Evolutionary conservation across 2,329 filamentous ascomycete species (phyloP), one percentile per base, ranked within the genome.

Genomic region (Pseudocercospora pini-densiflorae): DNA sequence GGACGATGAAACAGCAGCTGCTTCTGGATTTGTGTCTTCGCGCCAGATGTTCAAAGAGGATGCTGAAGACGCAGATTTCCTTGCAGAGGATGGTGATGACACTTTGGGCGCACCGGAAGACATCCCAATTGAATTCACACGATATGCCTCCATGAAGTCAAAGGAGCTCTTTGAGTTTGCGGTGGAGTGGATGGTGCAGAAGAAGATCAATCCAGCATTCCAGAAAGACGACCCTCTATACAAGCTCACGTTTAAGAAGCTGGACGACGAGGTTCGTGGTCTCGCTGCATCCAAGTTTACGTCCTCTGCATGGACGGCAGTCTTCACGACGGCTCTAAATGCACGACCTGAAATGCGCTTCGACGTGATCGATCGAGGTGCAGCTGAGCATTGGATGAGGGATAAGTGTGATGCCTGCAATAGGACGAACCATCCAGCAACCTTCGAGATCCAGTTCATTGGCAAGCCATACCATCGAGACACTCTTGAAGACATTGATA

Each of bases 101-200:
- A 79, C 77, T 0, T 80, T 85, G 5, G 85, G 83, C 7, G 77
- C 91, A 0, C 88, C 88, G 1, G 14, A 29, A 14, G 87, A 86
- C 1, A 79, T 83, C 9, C 92, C 92, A 0, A 81, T 94, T 0
- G 82, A 90, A 71, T 93, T 92, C 76, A 91, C 89, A 0, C 79
- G 84, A 3, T 85, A 90, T 64, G 85, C 87, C 0, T 88, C 89
- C 68, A 89, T 89, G 71, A 90, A 90, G 59, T 81, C 89, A 0
- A 89, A 88, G 69, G 88, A 92, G 45, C 87, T 93, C 59, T 94
- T 94, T 80, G 87, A 86, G 57, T 88, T 89, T 72, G 90, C 88
- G 0, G 83, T 94, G 1, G 90, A 93, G 75, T 94, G 91, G 91
- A 90, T 94, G 79, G 89, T 94, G 2, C 90, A 93, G 73, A 91